Evolutionary conservation across 495 filamentous ascomycete species (phyloP).

Genomic region (Evernia prunastri): DNA sequence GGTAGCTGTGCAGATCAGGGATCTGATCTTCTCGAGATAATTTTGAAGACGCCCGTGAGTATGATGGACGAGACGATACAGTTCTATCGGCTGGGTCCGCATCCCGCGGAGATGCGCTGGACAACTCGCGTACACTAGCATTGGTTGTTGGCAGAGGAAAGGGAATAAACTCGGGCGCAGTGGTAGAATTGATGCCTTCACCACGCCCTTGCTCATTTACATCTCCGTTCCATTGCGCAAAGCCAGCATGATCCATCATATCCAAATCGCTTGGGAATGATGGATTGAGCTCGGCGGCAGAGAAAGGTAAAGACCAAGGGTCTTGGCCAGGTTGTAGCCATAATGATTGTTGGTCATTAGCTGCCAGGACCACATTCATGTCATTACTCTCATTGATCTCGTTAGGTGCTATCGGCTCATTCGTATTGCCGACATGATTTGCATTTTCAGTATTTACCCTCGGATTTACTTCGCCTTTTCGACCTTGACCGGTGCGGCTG

Average conservation of each 20-base stretch:
- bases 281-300: not conserved
- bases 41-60: slow-evolving; percentile 8
- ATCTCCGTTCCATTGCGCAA: no score
- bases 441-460: not conserved
- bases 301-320: not conserved
- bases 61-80: not conserved
- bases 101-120: not conserved
- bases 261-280: not conserved
- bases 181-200: no score
- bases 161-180: no score
- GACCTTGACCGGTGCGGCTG: slow-evolving; percentile 2
- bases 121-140: slow-evolving; percentile 2
- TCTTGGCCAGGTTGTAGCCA: not conserved
- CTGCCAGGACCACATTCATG: slow-evolving; percentile 4
- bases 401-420: no score
- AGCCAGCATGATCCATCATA: no score
- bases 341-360: not conserved
- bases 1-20: slow-evolving; percentile 9
- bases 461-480: not conserved
- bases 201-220: no score
- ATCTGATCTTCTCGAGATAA: slow-evolving; percentile 12
- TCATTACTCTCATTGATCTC: not conserved
- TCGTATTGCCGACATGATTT: no score
- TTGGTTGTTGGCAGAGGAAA: slow-evolving; percentile 1
- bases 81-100: not conserved